Percentiles rank a stretch among this genome's conserved stretches.
Evolutionary conservation across 169 alveolate species (phyloP).

Genomic region (Plasmodium reichenowi): DNA sequence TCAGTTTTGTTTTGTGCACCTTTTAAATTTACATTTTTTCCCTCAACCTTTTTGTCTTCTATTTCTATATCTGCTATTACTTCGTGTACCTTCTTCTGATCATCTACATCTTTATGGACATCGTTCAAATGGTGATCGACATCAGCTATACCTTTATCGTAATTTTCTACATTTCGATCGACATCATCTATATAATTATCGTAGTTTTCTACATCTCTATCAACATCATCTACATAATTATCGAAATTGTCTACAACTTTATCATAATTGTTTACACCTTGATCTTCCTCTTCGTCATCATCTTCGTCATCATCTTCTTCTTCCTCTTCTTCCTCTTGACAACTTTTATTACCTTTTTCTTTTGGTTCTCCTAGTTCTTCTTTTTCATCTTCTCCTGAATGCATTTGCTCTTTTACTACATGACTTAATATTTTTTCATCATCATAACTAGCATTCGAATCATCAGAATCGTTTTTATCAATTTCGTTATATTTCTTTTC

Average conservation of each 20-base stretch:
- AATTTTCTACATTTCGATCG: neutral
- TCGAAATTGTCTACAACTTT: neutral
- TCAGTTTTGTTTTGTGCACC: too few species aligned
- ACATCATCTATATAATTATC: neutral
- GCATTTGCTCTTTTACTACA: neutral
- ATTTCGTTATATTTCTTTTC: neutral
- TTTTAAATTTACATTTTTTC: too few species aligned
- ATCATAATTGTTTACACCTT: neutral
- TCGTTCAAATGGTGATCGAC: conserved; percentile 8
- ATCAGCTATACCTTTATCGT: neutral
- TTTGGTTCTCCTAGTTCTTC: neutral
- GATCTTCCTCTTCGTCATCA: neutral
- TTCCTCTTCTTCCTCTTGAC: neutral
- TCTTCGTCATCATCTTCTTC: conserved; percentile 11
- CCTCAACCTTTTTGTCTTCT: neutral
- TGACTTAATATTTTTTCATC: neutral
- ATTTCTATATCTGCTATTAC: neutral
- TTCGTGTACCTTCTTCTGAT: neutral
- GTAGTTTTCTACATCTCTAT: conserved; percentile 7
- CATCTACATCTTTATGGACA: neutral
- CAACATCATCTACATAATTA: neutral
- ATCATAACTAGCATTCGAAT: conserved; percentile 1
- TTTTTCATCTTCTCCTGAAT: conserved; percentile 9
- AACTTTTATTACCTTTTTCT: neutral
- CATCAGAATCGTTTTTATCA: neutral